Base-by-base conservation (phyloP, 805 yeast species). In the Candida easanensis region DNA sequence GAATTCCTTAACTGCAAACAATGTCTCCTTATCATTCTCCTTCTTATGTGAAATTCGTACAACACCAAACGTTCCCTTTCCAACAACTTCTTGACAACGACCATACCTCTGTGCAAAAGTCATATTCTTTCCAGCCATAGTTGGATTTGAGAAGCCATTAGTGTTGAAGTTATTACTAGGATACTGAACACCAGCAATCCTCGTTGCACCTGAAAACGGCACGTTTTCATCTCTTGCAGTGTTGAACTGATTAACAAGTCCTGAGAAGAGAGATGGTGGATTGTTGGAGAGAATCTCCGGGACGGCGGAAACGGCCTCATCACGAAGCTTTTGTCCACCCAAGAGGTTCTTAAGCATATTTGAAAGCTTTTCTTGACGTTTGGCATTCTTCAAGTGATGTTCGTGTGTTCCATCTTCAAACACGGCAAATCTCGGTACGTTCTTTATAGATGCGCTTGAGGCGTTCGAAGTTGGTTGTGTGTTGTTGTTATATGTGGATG, bases 21-120 rank as follows among this genome's bases (percentile, higher is more conserved):
- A 62, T 14, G 65, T 64, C 52, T 77, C 82, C n/a, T 68, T 71
- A 20, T 51, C 60, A 30, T 52, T 56, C 9, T 66, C 51, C 55
- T 77, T 80, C 61, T 84, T 84, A 69, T 90, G 97, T 6, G 95
- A 77, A 5, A 93, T 79, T 48, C 97, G 73, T 17, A 91, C 98
- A 36, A 88, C 88, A 16, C 99, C 99, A 69, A 86, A 91, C 0
- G 97, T 82, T 17, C 98, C 98, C 39, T 86, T 77, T 20, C 99
- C 99, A 50, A 93, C 78, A 37, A 90, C 87, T 62, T 91, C 98
- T 64, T 88, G 96, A 62, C 98, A 91, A 40, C 85, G 76, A 33
- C 99, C 99, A 62, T 91, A 91, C 61, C 90, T 86, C 54, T 89
- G 90, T 8, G 80, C 84, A 62, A 91, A 84, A 9, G 90, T 79